Percentiles rank a stretch among this genome's conserved stretches.
These are phyloP conservation scores for Leccinum olivaceoglutinosum DNA, from an alignment of 1,284 basidiomycete genomes.

Conservation along the genomic window DNA sequence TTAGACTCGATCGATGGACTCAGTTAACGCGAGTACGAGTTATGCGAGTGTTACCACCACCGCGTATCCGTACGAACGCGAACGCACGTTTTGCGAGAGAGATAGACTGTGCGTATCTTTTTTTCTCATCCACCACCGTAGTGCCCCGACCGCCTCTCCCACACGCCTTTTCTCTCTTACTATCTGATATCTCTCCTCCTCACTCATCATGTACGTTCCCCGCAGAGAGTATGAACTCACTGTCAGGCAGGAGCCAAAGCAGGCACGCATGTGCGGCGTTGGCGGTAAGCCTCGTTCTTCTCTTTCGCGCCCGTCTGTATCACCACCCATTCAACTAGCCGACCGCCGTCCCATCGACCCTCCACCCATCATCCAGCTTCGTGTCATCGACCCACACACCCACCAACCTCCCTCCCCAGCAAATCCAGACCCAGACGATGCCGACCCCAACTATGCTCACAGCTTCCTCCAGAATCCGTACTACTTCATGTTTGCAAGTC, in stretches of 20 bases:
- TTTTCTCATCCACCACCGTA: slow-evolving; percentile 2
- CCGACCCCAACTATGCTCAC: slow-evolving; percentile 32
- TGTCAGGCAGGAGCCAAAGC: slow-evolving; percentile 85
- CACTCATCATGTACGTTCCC: slow-evolving; percentile 5
- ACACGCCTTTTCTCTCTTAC: slow-evolving; percentile 5
- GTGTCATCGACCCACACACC: slow-evolving; percentile 72
- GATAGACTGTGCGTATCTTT: slow-evolving; percentile 26
- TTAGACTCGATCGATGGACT: slow-evolving; percentile 17
- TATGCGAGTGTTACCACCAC: slow-evolving; percentile 16
- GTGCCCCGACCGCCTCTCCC: slow-evolving; percentile 4
- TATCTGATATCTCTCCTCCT: slow-evolving; percentile 15
- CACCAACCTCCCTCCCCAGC: slow-evolving; percentile 27
- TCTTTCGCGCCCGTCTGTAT: not conserved
- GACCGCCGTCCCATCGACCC: slow-evolving; percentile 94
- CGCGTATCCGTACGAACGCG: slow-evolving; percentile 28
- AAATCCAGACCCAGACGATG: slow-evolving; percentile 30
- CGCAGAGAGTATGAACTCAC: slow-evolving; percentile 77
- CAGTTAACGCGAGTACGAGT: slow-evolving; percentile 18
- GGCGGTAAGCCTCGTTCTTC: too few relatives aligned
- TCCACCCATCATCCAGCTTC: slow-evolving; percentile 92
- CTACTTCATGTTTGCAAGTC: slow-evolving; percentile 90
- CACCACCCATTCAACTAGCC: slow-evolving; percentile 40
- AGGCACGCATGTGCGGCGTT: slow-evolving; percentile 89
- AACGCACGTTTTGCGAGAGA: slow-evolving; percentile 23
- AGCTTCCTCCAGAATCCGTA: slow-evolving; percentile 84